Conservation (phyloP, 1,284 basidiomycete species). For the Cutaneotrichosporon sp. region DNA sequence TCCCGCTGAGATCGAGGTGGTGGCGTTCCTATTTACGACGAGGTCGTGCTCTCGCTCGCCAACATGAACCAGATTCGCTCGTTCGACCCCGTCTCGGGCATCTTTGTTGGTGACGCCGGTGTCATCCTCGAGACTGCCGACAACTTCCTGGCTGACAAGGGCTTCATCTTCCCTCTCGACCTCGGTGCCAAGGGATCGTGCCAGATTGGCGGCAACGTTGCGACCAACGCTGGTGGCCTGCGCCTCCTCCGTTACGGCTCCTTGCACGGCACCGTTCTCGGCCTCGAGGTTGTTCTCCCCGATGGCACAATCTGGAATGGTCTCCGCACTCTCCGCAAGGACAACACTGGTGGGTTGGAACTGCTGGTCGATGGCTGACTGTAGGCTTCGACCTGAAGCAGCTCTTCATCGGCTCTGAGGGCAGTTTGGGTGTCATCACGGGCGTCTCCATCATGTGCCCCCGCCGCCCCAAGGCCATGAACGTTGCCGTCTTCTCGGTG, state of each 20-base stretch:
- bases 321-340: slow-evolving; percentile 79
- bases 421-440: slow-evolving; percentile 92
- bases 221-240: slow-evolving; percentile 96
- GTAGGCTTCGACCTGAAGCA: slow-evolving; percentile 98
- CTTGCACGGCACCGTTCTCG: slow-evolving; percentile 90
- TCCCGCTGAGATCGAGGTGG: slow-evolving; percentile 61
- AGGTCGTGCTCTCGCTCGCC: slow-evolving; percentile 79
- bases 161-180: slow-evolving; percentile 97
- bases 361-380: slow-evolving; percentile 3
- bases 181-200: slow-evolving; percentile 98
- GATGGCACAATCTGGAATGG: slow-evolving; percentile 93
- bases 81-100: slow-evolving; percentile 86
- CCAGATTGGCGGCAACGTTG: slow-evolving; percentile 96
- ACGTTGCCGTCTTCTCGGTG: slow-evolving; percentile 60
- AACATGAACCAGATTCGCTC: slow-evolving; percentile 83
- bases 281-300: slow-evolving; percentile 94
- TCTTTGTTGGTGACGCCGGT: slow-evolving; percentile 72
- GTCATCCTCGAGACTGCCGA: slow-evolving; percentile 91
- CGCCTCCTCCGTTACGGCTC: slow-evolving; percentile 92
- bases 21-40: slow-evolving; percentile 84
- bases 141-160: slow-evolving; percentile 78
- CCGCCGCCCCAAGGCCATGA: slow-evolving; percentile 68
- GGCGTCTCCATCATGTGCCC: slow-evolving; percentile 95
- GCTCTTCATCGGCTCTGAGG: slow-evolving; percentile 96
- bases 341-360: slow-evolving; percentile 80